These are phyloP conservation scores for Sphaerulina vaccinii DNA, from an alignment of 2,329 filamentous ascomycete genomes.

Conservation along the genomic window DNA sequence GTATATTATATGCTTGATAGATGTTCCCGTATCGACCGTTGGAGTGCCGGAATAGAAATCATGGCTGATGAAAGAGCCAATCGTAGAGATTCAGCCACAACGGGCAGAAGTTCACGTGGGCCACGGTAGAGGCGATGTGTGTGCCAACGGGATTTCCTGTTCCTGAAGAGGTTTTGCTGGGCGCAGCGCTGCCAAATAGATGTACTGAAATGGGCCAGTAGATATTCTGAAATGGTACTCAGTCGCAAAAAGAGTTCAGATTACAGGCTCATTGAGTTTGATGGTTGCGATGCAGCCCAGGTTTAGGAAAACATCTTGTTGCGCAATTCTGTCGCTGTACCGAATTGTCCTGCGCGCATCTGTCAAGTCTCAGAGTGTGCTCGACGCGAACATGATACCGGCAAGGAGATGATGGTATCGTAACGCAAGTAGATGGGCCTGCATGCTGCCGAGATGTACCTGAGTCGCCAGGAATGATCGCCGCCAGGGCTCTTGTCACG, in stretches of 20 bases:
- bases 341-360: neutral
- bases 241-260: neutral
- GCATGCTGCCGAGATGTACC: neutral
- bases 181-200: neutral
- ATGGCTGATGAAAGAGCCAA: neutral
- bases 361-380: neutral
- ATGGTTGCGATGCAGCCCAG: neutral
- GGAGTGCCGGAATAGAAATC: neutral
- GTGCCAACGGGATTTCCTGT: no score
- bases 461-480: neutral
- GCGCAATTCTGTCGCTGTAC: neutral
- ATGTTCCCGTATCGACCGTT: neutral
- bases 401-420: neutral
- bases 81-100: no score
- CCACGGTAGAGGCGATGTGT: neutral
- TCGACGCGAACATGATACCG: neutral
- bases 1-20: neutral
- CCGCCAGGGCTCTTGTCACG: neutral
- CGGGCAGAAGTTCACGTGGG: no score
- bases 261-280: neutral
- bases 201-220: no score
- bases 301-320: neutral
- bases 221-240: neutral
- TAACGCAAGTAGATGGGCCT: neutral
- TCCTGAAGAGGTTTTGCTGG: no score